Percentiles rank a stretch among this genome's conserved stretches.
These are phyloP conservation scores for Blechomonas ayalai DNA, from an alignment of 208 protist species.

Conservation along the genomic window DNA sequence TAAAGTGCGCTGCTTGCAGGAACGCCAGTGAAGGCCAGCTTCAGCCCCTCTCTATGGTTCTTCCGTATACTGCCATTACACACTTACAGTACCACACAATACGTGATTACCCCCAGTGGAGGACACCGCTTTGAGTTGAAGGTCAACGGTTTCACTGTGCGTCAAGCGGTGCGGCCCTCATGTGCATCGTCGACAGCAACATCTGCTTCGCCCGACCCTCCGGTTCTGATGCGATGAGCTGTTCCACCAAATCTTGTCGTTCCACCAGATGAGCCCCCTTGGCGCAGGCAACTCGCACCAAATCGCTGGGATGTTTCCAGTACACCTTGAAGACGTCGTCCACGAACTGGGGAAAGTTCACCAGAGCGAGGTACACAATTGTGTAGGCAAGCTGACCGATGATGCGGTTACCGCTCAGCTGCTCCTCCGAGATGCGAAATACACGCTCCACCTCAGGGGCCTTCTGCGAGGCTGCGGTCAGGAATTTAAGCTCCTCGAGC, in stretches of 20 bases:
- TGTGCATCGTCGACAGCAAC: conserved; percentile 47
- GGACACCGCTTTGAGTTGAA: too few relatives aligned
- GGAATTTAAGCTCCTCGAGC: conserved; percentile 76
- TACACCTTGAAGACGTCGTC: conserved; percentile 77
- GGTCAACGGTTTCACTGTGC: too few relatives aligned
- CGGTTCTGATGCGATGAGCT: conserved; percentile 58
- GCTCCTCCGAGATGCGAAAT: conserved; percentile 70
- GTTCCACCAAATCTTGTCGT: conserved; percentile 59
- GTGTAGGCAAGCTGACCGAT: conserved; percentile 86
- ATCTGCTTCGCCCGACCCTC: conserved; percentile 72
- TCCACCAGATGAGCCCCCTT: conserved; percentile 77
- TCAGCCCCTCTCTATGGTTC: too few relatives aligned
- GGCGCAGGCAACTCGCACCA: conserved; percentile 81
- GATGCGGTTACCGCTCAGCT: conserved; percentile 77
- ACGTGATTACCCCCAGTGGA: too few relatives aligned
- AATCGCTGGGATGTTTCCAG: conserved; percentile 61
- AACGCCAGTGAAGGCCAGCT: too few relatives aligned
- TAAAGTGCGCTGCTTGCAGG: too few relatives aligned
- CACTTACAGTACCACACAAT: too few relatives aligned
- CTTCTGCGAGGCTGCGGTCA: conserved; percentile 54
- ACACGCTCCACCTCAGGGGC: conserved; percentile 76
- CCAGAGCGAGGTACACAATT: conserved; percentile 81
- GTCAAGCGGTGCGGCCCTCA: conserved; percentile 1
- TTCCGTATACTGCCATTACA: too few relatives aligned
- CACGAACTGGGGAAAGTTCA: conserved; percentile 65